Evolutionary conservation across 345 rosid genomes (phyloP).

Genomic region (Murraya koenigii): DNA sequence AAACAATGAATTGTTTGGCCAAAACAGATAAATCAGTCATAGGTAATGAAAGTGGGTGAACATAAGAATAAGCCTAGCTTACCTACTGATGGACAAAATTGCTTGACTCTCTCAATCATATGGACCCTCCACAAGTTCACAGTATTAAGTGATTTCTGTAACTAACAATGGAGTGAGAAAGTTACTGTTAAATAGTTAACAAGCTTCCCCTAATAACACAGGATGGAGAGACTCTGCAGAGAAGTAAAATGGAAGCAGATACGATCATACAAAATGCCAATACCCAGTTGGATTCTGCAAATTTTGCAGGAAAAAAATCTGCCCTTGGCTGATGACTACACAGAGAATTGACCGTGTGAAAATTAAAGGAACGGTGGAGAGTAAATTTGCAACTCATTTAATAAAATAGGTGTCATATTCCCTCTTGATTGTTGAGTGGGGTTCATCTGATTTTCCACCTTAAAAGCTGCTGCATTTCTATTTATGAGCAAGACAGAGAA

Average conservation of each 20-base stretch:
- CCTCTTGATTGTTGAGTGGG: conserved; percentile 40
- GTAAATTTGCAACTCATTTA: conserved; percentile 33
- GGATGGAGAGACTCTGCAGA: conserved; percentile 10
- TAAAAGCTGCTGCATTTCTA: conserved; percentile 38
- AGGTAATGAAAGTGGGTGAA: not conserved
- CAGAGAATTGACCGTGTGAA: conserved; percentile 32
- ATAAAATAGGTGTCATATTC: conserved; percentile 33
- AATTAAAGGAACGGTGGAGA: conserved; percentile 32
- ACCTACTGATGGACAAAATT: not conserved
- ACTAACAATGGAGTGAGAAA: not conserved
- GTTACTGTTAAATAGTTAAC: not conserved
- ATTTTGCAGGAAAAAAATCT: conserved; percentile 36
- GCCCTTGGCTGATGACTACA: conserved; percentile 27
- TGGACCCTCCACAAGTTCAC: no score
- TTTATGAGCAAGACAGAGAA: conserved; percentile 35
- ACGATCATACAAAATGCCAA: conserved; percentile 39
- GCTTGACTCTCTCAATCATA: not conserved
- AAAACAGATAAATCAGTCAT: not conserved
- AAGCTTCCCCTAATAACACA: not conserved
- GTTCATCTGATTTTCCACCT: conserved; percentile 34
- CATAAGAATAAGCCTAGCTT: not conserved
- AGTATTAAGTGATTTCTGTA: no score
- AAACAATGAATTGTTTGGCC: not conserved
- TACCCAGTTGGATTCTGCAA: conserved; percentile 23
- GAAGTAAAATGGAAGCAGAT: conserved; percentile 16